Percentiles rank a stretch among this genome's conserved stretches.
Conservation (phyloP, 805 yeast species). For the Ascoidea rubescens region DNA sequence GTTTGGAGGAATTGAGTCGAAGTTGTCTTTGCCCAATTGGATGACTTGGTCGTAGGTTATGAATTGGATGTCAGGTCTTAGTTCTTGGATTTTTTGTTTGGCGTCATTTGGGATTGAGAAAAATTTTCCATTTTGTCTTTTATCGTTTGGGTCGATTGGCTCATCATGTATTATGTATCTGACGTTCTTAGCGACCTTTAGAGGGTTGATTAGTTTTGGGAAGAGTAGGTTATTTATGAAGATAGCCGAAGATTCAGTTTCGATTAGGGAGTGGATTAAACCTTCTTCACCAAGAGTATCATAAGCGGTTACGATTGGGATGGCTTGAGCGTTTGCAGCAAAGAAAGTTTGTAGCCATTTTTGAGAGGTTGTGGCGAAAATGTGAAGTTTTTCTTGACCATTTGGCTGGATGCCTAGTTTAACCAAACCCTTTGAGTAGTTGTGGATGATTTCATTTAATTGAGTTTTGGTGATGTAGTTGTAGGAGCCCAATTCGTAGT, state of each 20-base stretch:
- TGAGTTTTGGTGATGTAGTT: conserved; percentile 49
- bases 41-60: conserved; percentile 51
- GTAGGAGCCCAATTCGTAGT: conserved; percentile 67
- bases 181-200: conserved; percentile 45
- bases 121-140: conserved; percentile 45
- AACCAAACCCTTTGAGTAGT: conserved; percentile 63
- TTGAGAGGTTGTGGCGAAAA: conserved; percentile 79
- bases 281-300: conserved; percentile 89
- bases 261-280: conserved; percentile 68
- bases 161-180: conserved; percentile 64
- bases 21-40: conserved; percentile 43
- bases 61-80: conserved; percentile 69
- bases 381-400: conserved; percentile 52
- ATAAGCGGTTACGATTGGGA: conserved; percentile 90
- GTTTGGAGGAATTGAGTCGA: conserved; percentile 22
- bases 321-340: conserved; percentile 63
- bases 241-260: conserved; percentile 67
- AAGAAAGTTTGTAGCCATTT: conserved; percentile 84
- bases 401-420: conserved; percentile 57
- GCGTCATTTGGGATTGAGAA: conserved; percentile 46
- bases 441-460: conserved; percentile 31
- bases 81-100: conserved; percentile 39
- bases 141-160: conserved; percentile 43
- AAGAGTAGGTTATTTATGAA: conserved; percentile 76
- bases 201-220: conserved; percentile 52